Base-by-base conservation (phyloP, 768 basidiomycete species). In the Tricholoma furcatifolium region DNA sequence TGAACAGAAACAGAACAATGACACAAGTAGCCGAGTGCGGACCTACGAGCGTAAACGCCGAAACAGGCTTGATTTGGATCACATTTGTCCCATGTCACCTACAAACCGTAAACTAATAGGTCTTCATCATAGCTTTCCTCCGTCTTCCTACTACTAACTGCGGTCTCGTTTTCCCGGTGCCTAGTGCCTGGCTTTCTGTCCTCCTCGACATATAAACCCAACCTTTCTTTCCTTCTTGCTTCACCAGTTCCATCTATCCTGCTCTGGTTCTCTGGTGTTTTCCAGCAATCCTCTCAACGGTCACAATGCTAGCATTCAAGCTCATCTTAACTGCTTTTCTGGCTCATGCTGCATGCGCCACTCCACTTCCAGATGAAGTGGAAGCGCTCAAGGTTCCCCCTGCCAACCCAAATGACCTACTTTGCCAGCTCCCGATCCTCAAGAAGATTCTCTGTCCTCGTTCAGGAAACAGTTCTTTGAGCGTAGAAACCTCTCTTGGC, bases 401-500 rank as follows among this genome's bases (percentile, higher is more conserved):
- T 18, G 45, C 72, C 56, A 68, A 73, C 56, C 68, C 74, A 21
- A 62, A 63, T 46, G 71, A 74, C 34, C 64, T 78, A 9, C 63
- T 82, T 15, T 83, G 82, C 69, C 67, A 73, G 36, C 56, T 80
- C 24, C 75, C 78, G 18, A 65, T 81, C 53, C 39, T 80, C 43
- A 67, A 70, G 50, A 64, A 67, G 35, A 61, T 68, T 43, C 64
- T 79, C 12, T 83, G 78, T 59, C 77, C 77, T 24, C 66, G 69
- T 14, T 63, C 66, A 30, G 65, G 65, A n/a, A 52, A 57, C 14
- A 54, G 57, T 21, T 53, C 58, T 17, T 53, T 67, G 34, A 69
- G 56, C 34, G 60, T 70, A 27, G 18, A 55, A 15, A 88, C 87
- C 1, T 71, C 76, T 15, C 53, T 88, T 21, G 87, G 87, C 15